A percentile compares a stretch with the other conserved stretches of the same genome.
Evolutionary conservation across 305 asterid species (phyloP).

Genomic region (Solanum hybrid): DNA sequence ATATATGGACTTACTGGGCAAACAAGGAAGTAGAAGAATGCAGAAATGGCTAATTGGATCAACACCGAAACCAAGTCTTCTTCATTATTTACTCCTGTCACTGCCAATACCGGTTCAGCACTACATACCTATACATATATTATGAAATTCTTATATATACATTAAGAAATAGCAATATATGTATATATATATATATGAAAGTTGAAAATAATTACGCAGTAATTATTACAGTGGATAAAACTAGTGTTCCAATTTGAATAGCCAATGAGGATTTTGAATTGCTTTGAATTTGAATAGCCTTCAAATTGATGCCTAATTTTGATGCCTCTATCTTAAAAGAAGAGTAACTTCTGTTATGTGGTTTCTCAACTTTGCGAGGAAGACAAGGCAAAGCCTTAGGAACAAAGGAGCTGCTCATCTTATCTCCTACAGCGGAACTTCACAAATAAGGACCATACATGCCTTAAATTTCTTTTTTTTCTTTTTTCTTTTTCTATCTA

Average conservation of each 20-base stretch:
- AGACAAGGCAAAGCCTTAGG: conserved; percentile 56
- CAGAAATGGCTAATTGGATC: conserved; percentile 58
- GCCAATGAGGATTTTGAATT: conserved; percentile 33
- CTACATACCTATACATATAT: conserved; percentile 24
- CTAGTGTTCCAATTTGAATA: conserved; percentile 46
- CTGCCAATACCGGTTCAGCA: conserved; percentile 62
- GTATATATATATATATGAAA: background rate
- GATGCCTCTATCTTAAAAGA: conserved; percentile 16
- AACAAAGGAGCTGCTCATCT: conserved; percentile 41
- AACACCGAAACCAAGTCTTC: conserved; percentile 48
- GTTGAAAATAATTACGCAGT: background rate
- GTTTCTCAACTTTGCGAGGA: conserved; percentile 3
- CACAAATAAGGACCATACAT: background rate
- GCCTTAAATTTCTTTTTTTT: background rate
- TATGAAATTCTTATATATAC: background rate
- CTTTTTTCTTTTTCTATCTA: too few species aligned
- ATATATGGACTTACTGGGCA: conserved; percentile 44
- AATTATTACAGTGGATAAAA: conserved; percentile 36
- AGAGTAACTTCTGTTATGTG: background rate
- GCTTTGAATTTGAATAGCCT: conserved; percentile 10
- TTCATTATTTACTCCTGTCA: conserved; percentile 61
- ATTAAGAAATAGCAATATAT: background rate
- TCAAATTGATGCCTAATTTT: conserved; percentile 5
- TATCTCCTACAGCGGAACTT: conserved; percentile 11
- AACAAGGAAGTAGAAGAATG: conserved; percentile 65